phyloP scores from a whole-genome alignment of 108 stramenopile genomes.

The Cyclotella distinguenda region DNA sequence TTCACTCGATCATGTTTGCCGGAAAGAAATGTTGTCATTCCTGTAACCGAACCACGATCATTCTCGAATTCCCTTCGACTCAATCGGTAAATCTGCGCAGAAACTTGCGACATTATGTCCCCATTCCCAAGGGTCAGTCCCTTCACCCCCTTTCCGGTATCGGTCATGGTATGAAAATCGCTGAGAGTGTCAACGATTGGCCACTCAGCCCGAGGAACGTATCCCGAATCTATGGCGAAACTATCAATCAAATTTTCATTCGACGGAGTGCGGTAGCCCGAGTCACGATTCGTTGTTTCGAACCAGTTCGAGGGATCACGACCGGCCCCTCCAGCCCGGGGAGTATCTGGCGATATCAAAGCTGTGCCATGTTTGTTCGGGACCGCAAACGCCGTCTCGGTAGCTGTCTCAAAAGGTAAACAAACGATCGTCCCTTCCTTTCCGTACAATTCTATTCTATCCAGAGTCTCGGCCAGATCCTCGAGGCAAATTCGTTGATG shows the following conservation, averaged over 20 bases:
- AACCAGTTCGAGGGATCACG: too few relatives aligned
- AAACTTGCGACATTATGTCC: too few relatives aligned
- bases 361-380: too few relatives aligned
- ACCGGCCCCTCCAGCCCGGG: too few relatives aligned
- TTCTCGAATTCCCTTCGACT: too few relatives aligned
- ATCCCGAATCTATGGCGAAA: conserved; percentile 35
- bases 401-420: conserved; percentile 23
- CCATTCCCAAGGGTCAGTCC: too few relatives aligned
- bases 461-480: conserved; percentile 33
- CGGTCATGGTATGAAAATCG: conserved; percentile 29
- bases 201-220: conserved; percentile 3
- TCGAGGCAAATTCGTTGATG: conserved; percentile 33
- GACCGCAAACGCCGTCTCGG: conserved; percentile 33
- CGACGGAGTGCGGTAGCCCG: neutral
- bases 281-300: neutral
- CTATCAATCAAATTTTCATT: neutral
- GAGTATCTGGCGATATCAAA: neutral
- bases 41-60: too few relatives aligned
- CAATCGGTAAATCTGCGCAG: too few relatives aligned
- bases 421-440: conserved; percentile 33
- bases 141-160: neutral
- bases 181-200: conserved; percentile 21
- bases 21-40: neutral
- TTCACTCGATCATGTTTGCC: neutral
- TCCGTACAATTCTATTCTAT: conserved; percentile 37